phyloP scores from a whole-genome alignment of 768 basidiomycete genomes.

The Asterophora parasitica region DNA sequence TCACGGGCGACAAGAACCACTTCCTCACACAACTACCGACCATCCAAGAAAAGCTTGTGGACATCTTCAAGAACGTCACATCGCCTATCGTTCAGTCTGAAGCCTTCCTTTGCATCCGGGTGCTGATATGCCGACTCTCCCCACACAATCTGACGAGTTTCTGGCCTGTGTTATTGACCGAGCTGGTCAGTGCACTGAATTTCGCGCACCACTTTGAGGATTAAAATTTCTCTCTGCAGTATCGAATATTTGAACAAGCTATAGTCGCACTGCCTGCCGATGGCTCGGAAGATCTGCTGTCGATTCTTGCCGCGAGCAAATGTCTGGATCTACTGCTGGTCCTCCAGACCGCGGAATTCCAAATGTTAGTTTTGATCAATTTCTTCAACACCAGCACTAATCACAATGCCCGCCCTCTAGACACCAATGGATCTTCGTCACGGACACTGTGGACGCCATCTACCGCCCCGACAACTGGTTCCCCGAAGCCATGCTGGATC shows the following conservation, averaged over 20 bases:
- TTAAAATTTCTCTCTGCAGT: slow-evolving; percentile 37
- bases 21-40: slow-evolving; percentile 85
- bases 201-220: neutral
- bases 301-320: slow-evolving; percentile 88
- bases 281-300: slow-evolving; percentile 77
- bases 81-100: slow-evolving; percentile 88
- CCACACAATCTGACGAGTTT: slow-evolving; percentile 91
- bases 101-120: slow-evolving; percentile 90
- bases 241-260: slow-evolving; percentile 84
- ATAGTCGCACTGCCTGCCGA: slow-evolving; percentile 69
- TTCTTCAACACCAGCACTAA: slow-evolving; percentile 3
- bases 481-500: slow-evolving; percentile 88
- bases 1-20: slow-evolving; percentile 85
- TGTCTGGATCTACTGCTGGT: slow-evolving; percentile 90
- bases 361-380: slow-evolving; percentile 57
- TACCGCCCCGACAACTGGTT: slow-evolving; percentile 81
- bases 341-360: slow-evolving; percentile 95
- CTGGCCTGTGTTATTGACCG: slow-evolving; percentile 94
- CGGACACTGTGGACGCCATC: slow-evolving; percentile 93
- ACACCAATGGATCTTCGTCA: slow-evolving; percentile 98
- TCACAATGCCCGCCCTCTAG: slow-evolving; percentile 28
- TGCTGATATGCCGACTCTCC: slow-evolving; percentile 85
- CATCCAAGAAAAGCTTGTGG: slow-evolving; percentile 97
- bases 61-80: slow-evolving; percentile 75
- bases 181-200: slow-evolving; percentile 55